Evolutionary conservation across 2,329 filamentous ascomycete genomes (phyloP), one percentile per base, ranked within the genome.

Genomic region (Aspergillus vadensis): DNA sequence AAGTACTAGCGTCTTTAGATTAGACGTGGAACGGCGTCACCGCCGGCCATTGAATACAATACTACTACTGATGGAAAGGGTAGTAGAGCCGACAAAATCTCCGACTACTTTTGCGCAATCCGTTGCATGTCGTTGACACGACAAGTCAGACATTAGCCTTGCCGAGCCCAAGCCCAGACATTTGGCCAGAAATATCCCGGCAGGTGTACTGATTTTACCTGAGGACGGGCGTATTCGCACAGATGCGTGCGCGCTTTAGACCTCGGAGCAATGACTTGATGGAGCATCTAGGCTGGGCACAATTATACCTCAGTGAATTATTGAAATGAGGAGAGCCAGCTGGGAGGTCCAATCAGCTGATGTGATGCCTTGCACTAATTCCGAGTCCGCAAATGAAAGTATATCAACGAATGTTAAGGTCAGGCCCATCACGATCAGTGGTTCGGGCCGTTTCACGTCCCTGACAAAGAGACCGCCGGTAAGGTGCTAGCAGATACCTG

Each of bases 401-500:
- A 36, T 36, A 36, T 14, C 12, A 36, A 36, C 10, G 10, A 14
- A 14, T 36, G n/a, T 69, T 9, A 66, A 71, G 55, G 70, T 69
- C 30, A 55, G 5, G 54, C 64, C 36, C 67, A 67, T 52, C 61
- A 68, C 51, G 59, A 69, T 56, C 48, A 52, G 38, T 68, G 62
- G 55, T 71, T 70, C 19, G 64, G 69, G 12, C 69, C 67, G 39
- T 69, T 69, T 58, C 62, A 66, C 12, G 54, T 44, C 27, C 64
- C 63, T 15, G 67, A 70, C 15, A 55, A 63, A 47, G 54, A 67
- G 38, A 65, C 68, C 39, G 65, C 63, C n/a, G 57, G 63, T 43
- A 57, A 64, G 19, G n/a, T 57, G 59, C 30, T 59, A 41, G 63
- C 47, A 10, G 59, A 59, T 38, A 56, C 65, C 32, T 14, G 32